Evolutionary conservation across 495 filamentous ascomycete species (phyloP), one percentile per base, ranked within the genome.

Genomic region (Daldinia decipiens): DNA sequence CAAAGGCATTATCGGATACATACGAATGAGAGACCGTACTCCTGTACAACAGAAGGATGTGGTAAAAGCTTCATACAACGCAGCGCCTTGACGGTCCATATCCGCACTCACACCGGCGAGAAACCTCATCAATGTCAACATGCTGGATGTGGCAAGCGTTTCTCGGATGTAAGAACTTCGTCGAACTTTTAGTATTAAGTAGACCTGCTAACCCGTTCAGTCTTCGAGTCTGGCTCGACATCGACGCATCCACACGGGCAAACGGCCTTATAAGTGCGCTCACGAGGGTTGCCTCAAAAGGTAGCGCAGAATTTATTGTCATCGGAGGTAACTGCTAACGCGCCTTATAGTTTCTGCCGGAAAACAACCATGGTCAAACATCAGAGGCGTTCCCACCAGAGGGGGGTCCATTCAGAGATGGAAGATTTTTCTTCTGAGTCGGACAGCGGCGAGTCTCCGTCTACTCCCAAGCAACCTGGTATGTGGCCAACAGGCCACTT

Each of bases 321-420:
- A 39, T 39, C 26, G 12, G 24, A 36, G 17, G n/a, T 47, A 17
- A 19, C 57, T 62, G 52, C 59, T 57, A 62, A 74, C 72, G 68
- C 71, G 66, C 36, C 64, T 54, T 40, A 29, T 79, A 96, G 93
- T 73, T 96, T 95, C 79, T 94, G 92, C 82, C 87, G 93, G 43
- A 94, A 95, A 76, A 94, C 92, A 9, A 95, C 93, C 19, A 88
- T 95, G 85, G 92, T 92, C 6, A 96, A 94, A 77, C 93, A 96
- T 70, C 88, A 90, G 73, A 80, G 88, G 54, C 87, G 89, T 24
- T 88, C 88, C 2, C 92, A 94, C 75, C 87, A 88, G 34, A 83
- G 87, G 56, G 88, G 89, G 3, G 82, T 85, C 56, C 79, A 86
- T 74, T 81, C 80, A 13, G 86, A 85, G 54, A 67, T 79, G 13